A percentile compares a stretch with the other conserved stretches of the same genome.
Evolutionary conservation across 2,329 filamentous ascomycete species (phyloP).

Genomic region (Fusarium sp.): DNA sequence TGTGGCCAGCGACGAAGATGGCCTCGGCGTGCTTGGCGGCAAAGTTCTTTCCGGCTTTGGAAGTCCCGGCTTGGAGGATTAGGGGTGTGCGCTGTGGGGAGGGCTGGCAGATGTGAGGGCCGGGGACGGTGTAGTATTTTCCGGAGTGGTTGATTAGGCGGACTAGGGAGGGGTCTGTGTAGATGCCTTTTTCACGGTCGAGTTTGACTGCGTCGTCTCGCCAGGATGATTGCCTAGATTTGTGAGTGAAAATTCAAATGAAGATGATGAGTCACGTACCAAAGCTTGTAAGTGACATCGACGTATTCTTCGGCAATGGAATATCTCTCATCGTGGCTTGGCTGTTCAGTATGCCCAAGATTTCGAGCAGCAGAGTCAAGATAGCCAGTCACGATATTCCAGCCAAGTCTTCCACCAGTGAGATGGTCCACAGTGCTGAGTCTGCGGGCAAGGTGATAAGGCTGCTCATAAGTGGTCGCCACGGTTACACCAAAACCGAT

Average conservation of each 20-base stretch:
- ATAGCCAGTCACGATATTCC: conserved; percentile 73
- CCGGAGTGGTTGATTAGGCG: conserved; percentile 73
- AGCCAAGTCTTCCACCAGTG: conserved; percentile 63
- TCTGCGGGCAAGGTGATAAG: conserved; percentile 73
- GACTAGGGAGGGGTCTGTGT: conserved; percentile 61
- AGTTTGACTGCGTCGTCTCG: conserved; percentile 71
- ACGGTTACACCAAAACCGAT: conserved; percentile 77
- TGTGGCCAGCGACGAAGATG: conserved; percentile 75
- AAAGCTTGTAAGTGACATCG: conserved; percentile 72
- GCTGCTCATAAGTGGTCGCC: conserved; percentile 76
- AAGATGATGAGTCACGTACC: conserved; percentile 43
- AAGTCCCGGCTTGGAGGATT: conserved; percentile 75
- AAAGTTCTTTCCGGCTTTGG: conserved; percentile 71
- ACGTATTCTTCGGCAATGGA: conserved; percentile 71
- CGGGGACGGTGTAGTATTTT: conserved; percentile 70
- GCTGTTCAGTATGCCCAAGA: conserved; percentile 66
- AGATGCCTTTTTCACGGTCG: conserved; percentile 66
- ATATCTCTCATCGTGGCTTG: conserved; percentile 72
- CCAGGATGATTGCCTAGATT: conserved; percentile 65
- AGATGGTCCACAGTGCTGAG: conserved; percentile 75
- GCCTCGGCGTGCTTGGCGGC: conserved; percentile 76
- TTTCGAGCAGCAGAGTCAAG: conserved; percentile 75
- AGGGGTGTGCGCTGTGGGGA: conserved; percentile 74
- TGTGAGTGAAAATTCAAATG: background rate
- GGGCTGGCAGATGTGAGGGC: conserved; percentile 73